Percentiles rank a stretch among this genome's conserved stretches.
phyloP scores from a whole-genome alignment of 2,329 filamentous ascomycete species.

The Penicillium sp. region DNA sequence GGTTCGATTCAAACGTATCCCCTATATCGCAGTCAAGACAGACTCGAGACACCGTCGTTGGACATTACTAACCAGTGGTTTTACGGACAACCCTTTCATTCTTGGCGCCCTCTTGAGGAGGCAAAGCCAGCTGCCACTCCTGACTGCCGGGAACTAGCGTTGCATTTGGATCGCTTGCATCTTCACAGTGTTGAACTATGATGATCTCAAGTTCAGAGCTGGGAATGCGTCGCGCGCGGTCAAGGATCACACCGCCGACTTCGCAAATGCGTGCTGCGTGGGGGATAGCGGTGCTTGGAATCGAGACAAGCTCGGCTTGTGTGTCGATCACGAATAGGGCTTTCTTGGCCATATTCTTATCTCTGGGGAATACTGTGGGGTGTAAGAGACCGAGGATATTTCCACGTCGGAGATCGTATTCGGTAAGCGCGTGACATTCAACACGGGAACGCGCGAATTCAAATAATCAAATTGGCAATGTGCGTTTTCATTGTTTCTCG shows the following conservation, averaged over 20 bases:
- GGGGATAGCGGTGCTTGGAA: neutral
- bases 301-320: neutral
- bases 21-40: neutral
- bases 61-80: neutral
- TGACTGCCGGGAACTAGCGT: neutral
- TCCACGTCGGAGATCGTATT: too few relatives aligned
- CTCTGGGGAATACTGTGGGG: neutral
- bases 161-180: neutral
- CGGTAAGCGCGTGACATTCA: too few relatives aligned
- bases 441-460: too few relatives aligned
- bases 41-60: neutral
- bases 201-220: neutral
- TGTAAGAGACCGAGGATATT: neutral
- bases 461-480: too few relatives aligned
- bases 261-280: neutral
- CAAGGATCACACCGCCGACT: neutral
- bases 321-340: neutral
- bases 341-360: neutral
- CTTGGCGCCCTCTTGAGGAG: neutral
- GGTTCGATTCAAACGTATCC: constrained; percentile 1
- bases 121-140: neutral
- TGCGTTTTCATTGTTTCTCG: too few relatives aligned
- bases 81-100: neutral
- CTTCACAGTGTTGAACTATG: neutral
- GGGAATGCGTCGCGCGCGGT: neutral